Conservation (phyloP, 805 yeast species). For the Ogataea zsoltii region DNA sequence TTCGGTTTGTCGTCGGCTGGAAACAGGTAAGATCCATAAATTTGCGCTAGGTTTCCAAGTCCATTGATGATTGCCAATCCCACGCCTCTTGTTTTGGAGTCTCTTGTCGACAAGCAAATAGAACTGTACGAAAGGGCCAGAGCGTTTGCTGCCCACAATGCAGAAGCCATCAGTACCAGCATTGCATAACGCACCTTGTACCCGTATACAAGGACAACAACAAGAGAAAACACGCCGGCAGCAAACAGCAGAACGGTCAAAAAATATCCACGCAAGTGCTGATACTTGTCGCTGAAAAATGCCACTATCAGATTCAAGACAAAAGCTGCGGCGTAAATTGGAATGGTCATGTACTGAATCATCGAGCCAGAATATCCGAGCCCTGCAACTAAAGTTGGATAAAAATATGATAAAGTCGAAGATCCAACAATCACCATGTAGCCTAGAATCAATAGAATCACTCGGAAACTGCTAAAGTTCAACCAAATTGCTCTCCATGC, state of each 20-base stretch:
- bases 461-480: constrained; percentile 8
- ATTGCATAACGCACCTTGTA: constrained; percentile 52
- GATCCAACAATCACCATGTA: constrained; percentile 53
- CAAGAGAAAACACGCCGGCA: constrained; percentile 37
- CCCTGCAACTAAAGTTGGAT: constrained; percentile 61
- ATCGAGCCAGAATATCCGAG: constrained; percentile 50
- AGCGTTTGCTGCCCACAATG: constrained; percentile 59
- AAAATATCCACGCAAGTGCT: constrained; percentile 50
- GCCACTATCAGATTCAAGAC: constrained; percentile 41
- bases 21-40: constrained; percentile 55
- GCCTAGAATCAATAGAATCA: constrained; percentile 38
- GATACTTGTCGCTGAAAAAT: constrained; percentile 56
- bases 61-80: constrained; percentile 47
- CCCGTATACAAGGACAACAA: constrained; percentile 8
- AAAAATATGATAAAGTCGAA: constrained; percentile 45
- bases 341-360: constrained; percentile 59
- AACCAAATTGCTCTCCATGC: constrained; percentile 15
- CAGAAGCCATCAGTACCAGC: constrained; percentile 58
- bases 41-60: constrained; percentile 55
- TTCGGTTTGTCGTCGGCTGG: constrained; percentile 47
- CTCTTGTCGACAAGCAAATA: constrained; percentile 36
- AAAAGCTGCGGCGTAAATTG: constrained; percentile 55
- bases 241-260: constrained; percentile 51
- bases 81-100: constrained; percentile 19
- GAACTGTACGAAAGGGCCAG: constrained; percentile 61